Evolutionary conservation across 441 rosid genomes (phyloP), one percentile per base, ranked within the genome.

Genomic region (Erysimum cheiri): DNA sequence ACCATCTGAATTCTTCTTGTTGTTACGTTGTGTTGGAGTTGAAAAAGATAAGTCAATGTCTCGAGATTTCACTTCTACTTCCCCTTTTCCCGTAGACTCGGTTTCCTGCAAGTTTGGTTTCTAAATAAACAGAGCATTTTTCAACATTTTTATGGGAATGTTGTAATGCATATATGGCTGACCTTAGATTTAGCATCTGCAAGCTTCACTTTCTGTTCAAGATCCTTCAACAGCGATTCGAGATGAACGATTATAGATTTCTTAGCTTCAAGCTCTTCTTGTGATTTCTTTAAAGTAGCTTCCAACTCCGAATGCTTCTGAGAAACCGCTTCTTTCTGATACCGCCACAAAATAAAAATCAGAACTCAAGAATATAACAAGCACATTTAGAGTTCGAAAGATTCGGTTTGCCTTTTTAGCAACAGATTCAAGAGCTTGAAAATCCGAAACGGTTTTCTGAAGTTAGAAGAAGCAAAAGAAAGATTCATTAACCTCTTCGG

Each of bases 31-130:
- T n/a, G 78, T 58, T 15, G 90, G 87, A 74, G 87, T 74, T 1
- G 93, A 61, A 47, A 81, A n/a, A 1, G 75, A 49, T 37, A 70
- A 56, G 67, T 85, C 92, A 9, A 80, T 72, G 55, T 92, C 98
- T 80, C 94, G 80, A 46, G 97, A 83, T 78, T 85, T 88, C 24
- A 86, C 82, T 83, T 87, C 91, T 22, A 87, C 82, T 81, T 87
- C 87, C 10, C 40, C 43, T 60, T 60, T 52, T 4, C 3, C 54
- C 5, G 8, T 40, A 37, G 73, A 84, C 11, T 82, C 87, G 59
- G 82, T 81, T 15, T 43, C 81, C 96, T 88, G 88, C 81, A 78
- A 62, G 64, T 60, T 48, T 41, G 50, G 32, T 73, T 47, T 64
- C 57, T 12, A 44, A 52, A 41, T 67, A 22, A 55, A 22, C 66